phyloP scores from a whole-genome alignment of 306 rosid genomes.

The Vicia villosa region DNA sequence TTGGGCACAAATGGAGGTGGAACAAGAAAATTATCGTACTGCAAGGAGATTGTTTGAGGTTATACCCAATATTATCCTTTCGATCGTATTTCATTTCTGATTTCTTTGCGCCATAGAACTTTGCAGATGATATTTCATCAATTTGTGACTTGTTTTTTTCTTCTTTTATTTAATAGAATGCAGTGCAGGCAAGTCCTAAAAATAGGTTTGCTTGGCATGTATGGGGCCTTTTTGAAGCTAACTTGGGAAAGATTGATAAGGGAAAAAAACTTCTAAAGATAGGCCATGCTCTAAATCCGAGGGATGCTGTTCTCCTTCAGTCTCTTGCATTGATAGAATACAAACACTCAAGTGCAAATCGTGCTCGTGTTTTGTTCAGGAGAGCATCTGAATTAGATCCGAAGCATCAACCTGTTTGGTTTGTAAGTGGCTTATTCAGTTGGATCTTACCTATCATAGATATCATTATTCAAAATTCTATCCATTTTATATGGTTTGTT shows the following conservation, averaged over 20 bases:
- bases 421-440: conserved; percentile 54
- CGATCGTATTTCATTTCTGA: not conserved
- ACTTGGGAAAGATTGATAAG: conserved; percentile 63
- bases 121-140: conserved; percentile 11
- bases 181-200: conserved; percentile 94
- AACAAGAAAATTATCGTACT: conserved; percentile 64
- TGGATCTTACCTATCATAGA: conserved; percentile 19
- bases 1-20: conserved; percentile 96
- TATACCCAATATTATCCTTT: conserved; percentile 24
- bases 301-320: conserved; percentile 93
- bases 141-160: conserved; percentile 15
- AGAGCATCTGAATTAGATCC: conserved; percentile 90
- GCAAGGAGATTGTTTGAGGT: conserved; percentile 93
- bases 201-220: conserved; percentile 96
- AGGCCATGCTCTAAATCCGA: conserved; percentile 88
- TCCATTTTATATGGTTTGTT: conserved; percentile 6
- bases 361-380: conserved; percentile 81
- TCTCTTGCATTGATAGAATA: conserved; percentile 94
- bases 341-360: conserved; percentile 72
- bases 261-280: conserved; percentile 85
- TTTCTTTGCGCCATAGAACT: conserved; percentile 18
- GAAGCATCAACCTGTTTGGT: conserved; percentile 97
- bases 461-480: conserved; percentile 16
- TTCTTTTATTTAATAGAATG: conserved; percentile 56
- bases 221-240: conserved; percentile 97